Conservation (phyloP, 1,284 basidiomycete species). For the Melampsora larici-populina region DNA sequence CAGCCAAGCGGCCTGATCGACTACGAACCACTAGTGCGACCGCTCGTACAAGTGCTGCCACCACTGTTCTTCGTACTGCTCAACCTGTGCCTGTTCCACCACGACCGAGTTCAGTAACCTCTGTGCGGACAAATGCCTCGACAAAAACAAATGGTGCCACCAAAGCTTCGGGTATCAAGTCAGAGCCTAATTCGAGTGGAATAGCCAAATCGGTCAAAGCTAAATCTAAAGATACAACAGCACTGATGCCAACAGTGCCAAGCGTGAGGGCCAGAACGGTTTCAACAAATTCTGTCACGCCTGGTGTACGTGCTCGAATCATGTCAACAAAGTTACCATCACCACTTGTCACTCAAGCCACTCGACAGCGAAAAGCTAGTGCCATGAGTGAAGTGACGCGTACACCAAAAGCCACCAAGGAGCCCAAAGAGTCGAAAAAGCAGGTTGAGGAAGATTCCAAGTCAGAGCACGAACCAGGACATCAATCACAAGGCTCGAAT, state of each 20-base stretch:
- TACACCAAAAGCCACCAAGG: not conserved
- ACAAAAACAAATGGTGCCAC: constrained; percentile 10
- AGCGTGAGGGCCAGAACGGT: not conserved
- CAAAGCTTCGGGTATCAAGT: not conserved
- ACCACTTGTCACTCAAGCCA: not conserved
- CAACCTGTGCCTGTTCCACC: not conserved
- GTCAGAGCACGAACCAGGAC: constrained; percentile 4
- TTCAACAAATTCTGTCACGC: not conserved
- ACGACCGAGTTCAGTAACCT: constrained; percentile 21
- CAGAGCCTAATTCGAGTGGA: not conserved
- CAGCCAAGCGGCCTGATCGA: constrained; percentile 10
- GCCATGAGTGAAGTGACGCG: not conserved
- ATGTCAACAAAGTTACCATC: not conserved
- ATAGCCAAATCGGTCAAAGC: not conserved
- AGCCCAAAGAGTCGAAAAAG: not conserved
- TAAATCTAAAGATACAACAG: not conserved
- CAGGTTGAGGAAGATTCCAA: not conserved
- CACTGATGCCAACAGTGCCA: not conserved
- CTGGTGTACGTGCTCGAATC: not conserved
- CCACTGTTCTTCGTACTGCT: not conserved
- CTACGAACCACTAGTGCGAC: constrained; percentile 41
- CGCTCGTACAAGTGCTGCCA: constrained; percentile 11
- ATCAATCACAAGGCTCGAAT: constrained; percentile 24
- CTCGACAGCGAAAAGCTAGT: not conserved
- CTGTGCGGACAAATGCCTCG: constrained; percentile 9